Conservation (phyloP, 352 stramenopile genomes). For the Phytophthora colocasiae region DNA sequence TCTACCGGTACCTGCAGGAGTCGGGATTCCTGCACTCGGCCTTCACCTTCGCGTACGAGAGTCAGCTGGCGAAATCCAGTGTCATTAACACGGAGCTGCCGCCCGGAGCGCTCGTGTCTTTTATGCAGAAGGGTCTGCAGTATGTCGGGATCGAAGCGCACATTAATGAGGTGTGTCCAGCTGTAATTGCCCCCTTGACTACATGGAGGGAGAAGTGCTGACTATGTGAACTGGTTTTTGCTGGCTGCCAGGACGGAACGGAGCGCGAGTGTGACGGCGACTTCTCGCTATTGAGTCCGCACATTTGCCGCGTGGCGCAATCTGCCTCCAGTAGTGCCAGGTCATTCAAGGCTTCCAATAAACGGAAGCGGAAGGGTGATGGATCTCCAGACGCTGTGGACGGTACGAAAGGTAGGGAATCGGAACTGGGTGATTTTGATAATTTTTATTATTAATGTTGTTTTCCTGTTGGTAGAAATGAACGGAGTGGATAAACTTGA, state of each 20-base stretch:
- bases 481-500: constrained; percentile 76
- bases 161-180: constrained; percentile 79
- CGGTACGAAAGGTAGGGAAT: constrained; percentile 61
- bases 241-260: constrained; percentile 72
- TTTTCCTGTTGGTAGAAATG: constrained; percentile 42
- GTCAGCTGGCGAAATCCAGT: constrained; percentile 93
- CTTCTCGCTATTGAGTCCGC: constrained; percentile 93
- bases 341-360: constrained; percentile 75
- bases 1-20: constrained; percentile 98
- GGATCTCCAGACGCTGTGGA: constrained; percentile 71
- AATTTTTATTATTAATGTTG: no score
- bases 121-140: constrained; percentile 98
- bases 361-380: constrained; percentile 85
- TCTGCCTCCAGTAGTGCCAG: constrained; percentile 74
- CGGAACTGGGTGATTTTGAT: background rate
- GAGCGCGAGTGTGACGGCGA: constrained; percentile 89
- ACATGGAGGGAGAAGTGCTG: background rate
- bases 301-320: constrained; percentile 90
- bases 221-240: constrained; percentile 3
- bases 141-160: constrained; percentile 94
- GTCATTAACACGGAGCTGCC: constrained; percentile 94
- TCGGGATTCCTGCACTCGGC: constrained; percentile 97
- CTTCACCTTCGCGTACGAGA: constrained; percentile 99
- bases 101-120: constrained; percentile 97
- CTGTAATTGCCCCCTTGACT: background rate